Base-by-base conservation (phyloP, 164 flowering plant species). In the Sextonia rubra region DNA sequence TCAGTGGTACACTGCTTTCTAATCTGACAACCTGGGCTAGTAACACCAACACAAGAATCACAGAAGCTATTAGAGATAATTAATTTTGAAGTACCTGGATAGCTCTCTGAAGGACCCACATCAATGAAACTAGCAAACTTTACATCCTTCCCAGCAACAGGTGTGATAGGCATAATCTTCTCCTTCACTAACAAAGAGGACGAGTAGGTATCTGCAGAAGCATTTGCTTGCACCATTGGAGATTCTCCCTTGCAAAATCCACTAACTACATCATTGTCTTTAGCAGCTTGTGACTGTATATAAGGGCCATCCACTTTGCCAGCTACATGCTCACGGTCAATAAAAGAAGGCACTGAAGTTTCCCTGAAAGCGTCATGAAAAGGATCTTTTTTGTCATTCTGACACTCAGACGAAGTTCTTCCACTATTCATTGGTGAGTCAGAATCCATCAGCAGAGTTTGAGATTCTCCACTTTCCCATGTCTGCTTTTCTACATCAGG, bases 381-480 rank as follows among this genome's bases (percentile, higher is more conserved):
- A 73, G 77, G 55, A 72, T 72, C 74, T 56, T 81, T 82, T 32
- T 76, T 77, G 3, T 75, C 86, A 47, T 73, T 80, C 73, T 69
- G 82, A 75, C 69, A 68, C 64, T 65, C 74, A 66, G 81, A 44
- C 26, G 80, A 77, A 80, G 78, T 75, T 76, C 76, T 80, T 24
- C 71, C 64, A 70, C 75, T 60, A 65, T 70, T 69, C 48, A 60
- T 77, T 22, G 79, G 60, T 62, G 71, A 73, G 55, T 79, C 83
- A 64, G 75, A 72, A 65, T 76, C 82, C 26, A 75, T 47, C 14
- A 67, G 52, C 55, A 71, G 58, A 76, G 76, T 77, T 44, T 78
- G 82, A 72, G 86, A 79, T 55, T 84, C 88, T 56, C 74, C 71
- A 18, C 64, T 52, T 70, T 89, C 89, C 74, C 76, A 86, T 48